phyloP scores from a whole-genome alignment of 805 yeast genomes.

The Wickerhamomyces bovis region DNA sequence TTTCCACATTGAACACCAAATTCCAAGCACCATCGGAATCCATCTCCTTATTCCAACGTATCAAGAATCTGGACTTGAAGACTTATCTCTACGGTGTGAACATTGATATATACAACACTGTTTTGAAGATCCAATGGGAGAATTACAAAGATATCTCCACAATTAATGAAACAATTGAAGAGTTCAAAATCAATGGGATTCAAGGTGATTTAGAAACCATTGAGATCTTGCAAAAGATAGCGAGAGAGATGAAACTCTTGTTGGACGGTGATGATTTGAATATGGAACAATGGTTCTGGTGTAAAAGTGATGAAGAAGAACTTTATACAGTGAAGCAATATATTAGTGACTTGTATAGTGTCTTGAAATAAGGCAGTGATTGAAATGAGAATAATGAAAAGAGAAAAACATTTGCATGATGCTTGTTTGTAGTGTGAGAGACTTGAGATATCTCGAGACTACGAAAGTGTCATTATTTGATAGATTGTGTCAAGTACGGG shows the following conservation, averaged over 20 bases:
- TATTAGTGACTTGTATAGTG: constrained; percentile 1
- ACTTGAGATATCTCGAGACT: no score
- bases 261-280: not conserved
- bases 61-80: constrained; percentile 27
- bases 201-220: constrained; percentile 30
- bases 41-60: constrained; percentile 29
- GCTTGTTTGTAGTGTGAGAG: no score
- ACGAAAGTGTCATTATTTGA: no score
- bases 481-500: no score
- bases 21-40: constrained; percentile 22
- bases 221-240: constrained; percentile 5
- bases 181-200: constrained; percentile 36
- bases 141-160: constrained; percentile 30
- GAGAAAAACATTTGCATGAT: no score
- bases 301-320: constrained; percentile 4
- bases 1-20: not conserved
- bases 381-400: no score
- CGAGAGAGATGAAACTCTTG: constrained; percentile 5
- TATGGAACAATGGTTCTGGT: constrained; percentile 1
- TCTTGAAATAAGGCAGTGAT: not conserved
- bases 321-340: constrained; percentile 4
- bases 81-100: constrained; percentile 33
- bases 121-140: constrained; percentile 33
- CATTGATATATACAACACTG: constrained; percentile 32
- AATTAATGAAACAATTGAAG: constrained; percentile 31